Evolutionary conservation across 352 stramenopile species (phyloP), one percentile per base, ranked within the genome.

Genomic region (Pythium sp.): DNA sequence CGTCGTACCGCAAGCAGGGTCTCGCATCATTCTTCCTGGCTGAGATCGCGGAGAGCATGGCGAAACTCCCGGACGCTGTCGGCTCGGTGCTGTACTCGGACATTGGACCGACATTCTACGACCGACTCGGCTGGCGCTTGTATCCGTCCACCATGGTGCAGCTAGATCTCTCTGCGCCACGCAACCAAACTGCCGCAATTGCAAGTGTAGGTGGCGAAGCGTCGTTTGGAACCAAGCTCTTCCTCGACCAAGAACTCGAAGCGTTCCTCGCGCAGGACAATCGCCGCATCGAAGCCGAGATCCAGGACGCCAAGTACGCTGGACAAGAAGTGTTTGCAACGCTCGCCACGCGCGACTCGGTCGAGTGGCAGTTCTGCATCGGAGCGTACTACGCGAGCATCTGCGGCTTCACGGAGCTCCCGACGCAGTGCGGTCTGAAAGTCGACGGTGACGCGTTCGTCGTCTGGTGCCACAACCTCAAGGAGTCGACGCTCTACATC

Each of bases 301-400:
- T 90, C 20, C 8, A 22, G 18, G 72, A 58, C 43, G 60, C 54
- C 24, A 58, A 56, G 15, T 81, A 78, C 68, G 36, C 77, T 47
- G 65, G 61, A 1, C 57, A 51, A 46, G 74, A 84, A 18, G 75
- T 83, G 24, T 90, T 88, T 67, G 72, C 62, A 18, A 32, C 79
- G 20, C 63, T 90, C 1, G 71, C 81, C 34, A 81, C 79, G 60
- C 74, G 79, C 6, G 75, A 89, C 55, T 86, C 84, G 49, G 72
- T 89, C 46, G 81, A 89, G 64, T 92, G 81, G 83, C 81, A 85
- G 63, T 90, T 89, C 63, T 81, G 72, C 60, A 78, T 89, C 63
- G 84, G 84, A 14, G 71, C 70, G 20, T 62, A 85, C 59, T 92
- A 84, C 62, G 84, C 84, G 26, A 57, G 51, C 46, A 62, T 78